Evolutionary conservation across 257 asterid genomes (phyloP).

Genomic region (Cordia subcordata): DNA sequence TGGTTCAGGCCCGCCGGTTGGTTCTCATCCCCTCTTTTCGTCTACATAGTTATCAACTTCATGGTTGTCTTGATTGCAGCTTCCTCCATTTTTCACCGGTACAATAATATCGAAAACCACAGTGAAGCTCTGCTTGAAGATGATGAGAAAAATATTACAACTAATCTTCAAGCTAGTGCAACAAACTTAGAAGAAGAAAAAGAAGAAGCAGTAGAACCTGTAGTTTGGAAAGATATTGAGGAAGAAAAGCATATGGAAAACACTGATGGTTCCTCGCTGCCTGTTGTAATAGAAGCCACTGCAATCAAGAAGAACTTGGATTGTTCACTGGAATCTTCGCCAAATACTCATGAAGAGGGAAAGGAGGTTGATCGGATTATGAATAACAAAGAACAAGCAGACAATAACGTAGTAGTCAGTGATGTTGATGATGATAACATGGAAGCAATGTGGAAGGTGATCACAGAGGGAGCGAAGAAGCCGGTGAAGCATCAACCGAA

Average conservation of each 20-base stretch:
- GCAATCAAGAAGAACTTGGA: too few species aligned
- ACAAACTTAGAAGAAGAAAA: background rate
- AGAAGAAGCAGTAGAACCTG: background rate
- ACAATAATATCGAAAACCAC: slow-evolving; percentile 1
- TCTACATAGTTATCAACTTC: slow-evolving; percentile 39
- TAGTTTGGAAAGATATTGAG: background rate
- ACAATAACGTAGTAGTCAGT: slow-evolving; percentile 4
- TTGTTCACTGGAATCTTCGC: too few species aligned
- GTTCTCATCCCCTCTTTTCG: slow-evolving; percentile 42
- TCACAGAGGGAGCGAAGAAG: slow-evolving; percentile 29
- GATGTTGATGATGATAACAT: slow-evolving; percentile 39
- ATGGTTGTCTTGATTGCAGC: slow-evolving; percentile 37
- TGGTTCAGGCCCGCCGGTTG: slow-evolving; percentile 20
- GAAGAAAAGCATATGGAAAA: background rate
- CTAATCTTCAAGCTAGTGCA: background rate
- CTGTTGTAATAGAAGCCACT: too few species aligned
- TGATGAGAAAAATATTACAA: background rate
- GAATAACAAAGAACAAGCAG: background rate
- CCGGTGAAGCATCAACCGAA: slow-evolving; percentile 22
- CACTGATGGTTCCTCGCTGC: too few species aligned
- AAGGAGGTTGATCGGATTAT: background rate
- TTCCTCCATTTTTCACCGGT: slow-evolving; percentile 35
- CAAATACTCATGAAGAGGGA: background rate
- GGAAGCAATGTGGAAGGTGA: slow-evolving; percentile 65
- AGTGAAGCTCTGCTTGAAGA: background rate